Evolutionary conservation across 371 early-diverging fungal genomes (phyloP).

Genomic region (Umbelopsis sp.): DNA sequence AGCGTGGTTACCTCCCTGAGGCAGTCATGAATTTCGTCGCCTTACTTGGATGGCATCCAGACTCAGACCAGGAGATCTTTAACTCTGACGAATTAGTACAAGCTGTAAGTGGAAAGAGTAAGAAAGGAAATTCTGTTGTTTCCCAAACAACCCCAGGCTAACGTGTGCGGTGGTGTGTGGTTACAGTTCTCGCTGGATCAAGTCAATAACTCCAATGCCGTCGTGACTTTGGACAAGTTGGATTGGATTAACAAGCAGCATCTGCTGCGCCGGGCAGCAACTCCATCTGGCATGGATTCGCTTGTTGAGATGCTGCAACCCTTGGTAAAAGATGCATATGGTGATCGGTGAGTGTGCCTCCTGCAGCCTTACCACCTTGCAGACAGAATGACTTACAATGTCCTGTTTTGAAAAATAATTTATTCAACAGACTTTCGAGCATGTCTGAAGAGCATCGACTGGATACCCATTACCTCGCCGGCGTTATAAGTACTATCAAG

Average conservation of each 20-base stretch:
- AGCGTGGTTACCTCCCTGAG: slow-evolving; percentile 86
- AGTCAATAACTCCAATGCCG: slow-evolving; percentile 75
- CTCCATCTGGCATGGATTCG: slow-evolving; percentile 43
- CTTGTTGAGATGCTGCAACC: slow-evolving; percentile 44
- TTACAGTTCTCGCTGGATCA: background rate
- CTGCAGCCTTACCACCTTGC: background rate
- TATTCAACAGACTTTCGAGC: slow-evolving; percentile 14
- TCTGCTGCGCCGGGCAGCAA: slow-evolving; percentile 55
- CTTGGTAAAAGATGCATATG: slow-evolving; percentile 30
- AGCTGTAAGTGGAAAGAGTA: slow-evolving; percentile 45
- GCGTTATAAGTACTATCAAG: slow-evolving; percentile 54
- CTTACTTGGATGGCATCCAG: slow-evolving; percentile 85
- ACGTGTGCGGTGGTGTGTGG: no score
- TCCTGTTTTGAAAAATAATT: background rate
- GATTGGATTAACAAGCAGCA: slow-evolving; percentile 88
- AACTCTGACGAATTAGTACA: slow-evolving; percentile 68
- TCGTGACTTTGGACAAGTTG: slow-evolving; percentile 79
- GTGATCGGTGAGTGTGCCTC: slow-evolving; percentile 25
- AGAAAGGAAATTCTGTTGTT: no score
- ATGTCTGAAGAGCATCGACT: slow-evolving; percentile 29
- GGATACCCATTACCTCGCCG: slow-evolving; percentile 42
- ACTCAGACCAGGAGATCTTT: slow-evolving; percentile 62
- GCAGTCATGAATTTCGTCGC: slow-evolving; percentile 90
- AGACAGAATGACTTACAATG: background rate
- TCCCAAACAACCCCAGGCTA: no score